These are phyloP conservation scores for Colletotrichum scovillei DNA, from an alignment of 2,329 filamentous ascomycete species.

Conservation along the genomic window DNA sequence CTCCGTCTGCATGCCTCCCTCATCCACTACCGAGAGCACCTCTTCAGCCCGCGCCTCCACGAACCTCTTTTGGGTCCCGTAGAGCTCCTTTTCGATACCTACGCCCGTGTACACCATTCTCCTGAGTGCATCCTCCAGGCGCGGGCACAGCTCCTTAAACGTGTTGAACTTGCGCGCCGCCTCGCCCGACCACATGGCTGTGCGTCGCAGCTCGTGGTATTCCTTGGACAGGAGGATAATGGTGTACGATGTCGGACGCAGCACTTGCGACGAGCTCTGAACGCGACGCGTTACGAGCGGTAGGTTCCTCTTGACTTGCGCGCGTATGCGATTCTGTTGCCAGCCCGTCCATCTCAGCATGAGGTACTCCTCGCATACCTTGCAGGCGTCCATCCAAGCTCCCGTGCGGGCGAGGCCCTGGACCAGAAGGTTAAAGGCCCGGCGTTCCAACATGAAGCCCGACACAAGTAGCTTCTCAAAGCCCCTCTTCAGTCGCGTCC, in stretches of 20 bases:
- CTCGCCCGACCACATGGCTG: slow-evolving; percentile 60
- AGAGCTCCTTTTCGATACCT: slow-evolving; percentile 39
- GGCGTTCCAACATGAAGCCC: slow-evolving; percentile 80
- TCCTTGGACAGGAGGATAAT: slow-evolving; percentile 61
- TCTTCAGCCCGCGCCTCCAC: too few relatives aligned
- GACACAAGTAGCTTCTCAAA: slow-evolving; percentile 67
- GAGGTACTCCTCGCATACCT: slow-evolving; percentile 78
- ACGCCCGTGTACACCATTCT: slow-evolving; percentile 32
- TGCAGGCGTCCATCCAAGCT: slow-evolving; percentile 75
- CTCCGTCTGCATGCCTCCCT: too few relatives aligned
- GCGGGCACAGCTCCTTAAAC: slow-evolving; percentile 54
- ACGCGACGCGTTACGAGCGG: slow-evolving; percentile 53
- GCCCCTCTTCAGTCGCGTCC: slow-evolving; percentile 58
- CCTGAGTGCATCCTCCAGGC: slow-evolving; percentile 53
- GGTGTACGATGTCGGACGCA: slow-evolving; percentile 56
- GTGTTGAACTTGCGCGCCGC: slow-evolving; percentile 52
- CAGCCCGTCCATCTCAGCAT: slow-evolving; percentile 86
- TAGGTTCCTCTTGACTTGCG: slow-evolving; percentile 41
- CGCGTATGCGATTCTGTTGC: slow-evolving; percentile 47
- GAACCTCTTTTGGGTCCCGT: slow-evolving; percentile 7
- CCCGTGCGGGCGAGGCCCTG: slow-evolving; percentile 72
- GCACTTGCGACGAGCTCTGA: slow-evolving; percentile 48
- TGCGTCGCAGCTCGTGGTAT: slow-evolving; percentile 61
- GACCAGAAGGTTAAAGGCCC: slow-evolving; percentile 85
- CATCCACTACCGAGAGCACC: too few relatives aligned